Base-by-base conservation (phyloP, 2,329 filamentous ascomycete species). In the Tolypocladium tundrense region DNA sequence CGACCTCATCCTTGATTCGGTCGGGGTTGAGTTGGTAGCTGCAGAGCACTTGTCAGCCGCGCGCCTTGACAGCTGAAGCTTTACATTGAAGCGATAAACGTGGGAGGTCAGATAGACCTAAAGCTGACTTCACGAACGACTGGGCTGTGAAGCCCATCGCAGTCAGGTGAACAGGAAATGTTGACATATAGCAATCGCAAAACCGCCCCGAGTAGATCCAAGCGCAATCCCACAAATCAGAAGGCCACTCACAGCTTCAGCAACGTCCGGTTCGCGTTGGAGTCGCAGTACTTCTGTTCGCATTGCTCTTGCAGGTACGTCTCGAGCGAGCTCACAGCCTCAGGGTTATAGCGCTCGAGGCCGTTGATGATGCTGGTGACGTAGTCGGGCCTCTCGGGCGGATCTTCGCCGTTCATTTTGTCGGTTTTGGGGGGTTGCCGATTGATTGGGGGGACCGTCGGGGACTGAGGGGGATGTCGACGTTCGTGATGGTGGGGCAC, bases 1-100 rank as follows among this genome's bases (percentile, higher is more conserved):
- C 91, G 70, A 93, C 91, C 77, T 99, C 94, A 71, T 96, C 90
- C 80, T 94, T 93, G 72, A 92, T 87, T 67, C 96, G 90, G 80
- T 97, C 92, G 56, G 94, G 94, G 85, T 99, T 99, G 79, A 99
- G 96, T 80, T 99, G 95, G 83, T 99, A 99, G 64, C 94, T 99
- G 67, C 61, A 14, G 16, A 58, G 53, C 19, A 24, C 55, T 13
- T 11, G 45, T 56, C 37, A 56, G 54, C n/a, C 19, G 24, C 4
- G 31, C 11, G 43, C 43, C 21, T 45, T 21, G 31, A 37, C 11
- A 21, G 2, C 19, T 55, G 56, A 55, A 48, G 48, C 53, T 52
- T 53, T n/a, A 27, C 37, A 39, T 50, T 24, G 37, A 41, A 40
- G 24, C 19, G 42, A 4, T 4, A 19, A 14, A 48, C 6, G 6